Percentiles rank a stretch among this genome's conserved stretches.
Conservation (phyloP, 257 asterid species). For the Capsicum chinense region DNA sequence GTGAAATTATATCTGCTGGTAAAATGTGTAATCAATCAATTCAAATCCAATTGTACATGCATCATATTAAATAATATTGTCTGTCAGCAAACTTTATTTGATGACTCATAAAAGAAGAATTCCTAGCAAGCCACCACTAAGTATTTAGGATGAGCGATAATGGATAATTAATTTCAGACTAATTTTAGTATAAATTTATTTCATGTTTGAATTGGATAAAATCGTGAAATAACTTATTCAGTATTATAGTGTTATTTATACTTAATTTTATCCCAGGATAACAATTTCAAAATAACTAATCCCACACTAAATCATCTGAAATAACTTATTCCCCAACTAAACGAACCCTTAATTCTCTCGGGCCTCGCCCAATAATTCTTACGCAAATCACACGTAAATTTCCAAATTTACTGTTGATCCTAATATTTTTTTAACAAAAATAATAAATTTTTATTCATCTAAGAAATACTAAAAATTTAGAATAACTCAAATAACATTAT, state of each 20-base stretch:
- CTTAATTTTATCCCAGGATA: too few species aligned
- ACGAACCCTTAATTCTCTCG: too few species aligned
- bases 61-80: not conserved
- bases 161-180: too few species aligned
- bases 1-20: not conserved
- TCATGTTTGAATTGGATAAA: too few species aligned
- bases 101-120: not conserved
- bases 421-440: too few species aligned
- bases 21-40: not conserved
- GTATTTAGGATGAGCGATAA: not conserved
- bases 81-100: not conserved
- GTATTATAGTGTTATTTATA: too few species aligned
- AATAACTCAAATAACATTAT: not conserved
- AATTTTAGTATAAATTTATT: too few species aligned
- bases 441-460: not conserved
- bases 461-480: too few species aligned
- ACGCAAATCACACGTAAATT: not conserved
- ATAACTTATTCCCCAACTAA: too few species aligned
- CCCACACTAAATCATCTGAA: too few species aligned
- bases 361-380: not conserved
- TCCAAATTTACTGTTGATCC: not conserved
- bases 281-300: too few species aligned
- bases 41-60: slow-evolving; percentile 14
- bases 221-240: too few species aligned
- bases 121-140: not conserved